phyloP scores from a whole-genome alignment of 169 alveolate genomes.

The Cryptosporidium muris region DNA sequence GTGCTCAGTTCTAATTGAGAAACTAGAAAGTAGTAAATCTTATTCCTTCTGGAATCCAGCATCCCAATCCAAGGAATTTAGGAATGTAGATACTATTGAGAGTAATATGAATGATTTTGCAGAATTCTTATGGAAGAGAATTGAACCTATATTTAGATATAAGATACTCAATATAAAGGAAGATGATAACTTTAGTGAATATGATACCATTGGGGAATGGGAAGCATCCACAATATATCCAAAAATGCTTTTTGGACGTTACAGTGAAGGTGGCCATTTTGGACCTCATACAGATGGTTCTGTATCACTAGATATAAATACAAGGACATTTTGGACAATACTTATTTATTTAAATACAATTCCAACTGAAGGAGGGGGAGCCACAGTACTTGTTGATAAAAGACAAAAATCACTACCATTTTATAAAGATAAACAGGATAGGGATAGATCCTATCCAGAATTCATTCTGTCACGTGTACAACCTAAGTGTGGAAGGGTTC shows the following conservation, averaged over 20 bases:
- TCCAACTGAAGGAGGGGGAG: slow-evolving; percentile 60
- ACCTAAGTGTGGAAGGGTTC: slow-evolving; percentile 57
- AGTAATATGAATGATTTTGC: slow-evolving; percentile 27
- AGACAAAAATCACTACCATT: slow-evolving; percentile 22
- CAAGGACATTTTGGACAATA: slow-evolving; percentile 76
- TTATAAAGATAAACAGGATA: slow-evolving; percentile 27
- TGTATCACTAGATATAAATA: slow-evolving; percentile 73
- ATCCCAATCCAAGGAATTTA: slow-evolving; percentile 11
- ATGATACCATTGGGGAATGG: slow-evolving; percentile 61
- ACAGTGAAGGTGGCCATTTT: slow-evolving; percentile 78
- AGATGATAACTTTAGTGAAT: slow-evolving; percentile 27
- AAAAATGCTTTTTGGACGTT: slow-evolving; percentile 71
- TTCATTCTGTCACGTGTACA: slow-evolving; percentile 26
- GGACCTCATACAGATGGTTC: slow-evolving; percentile 81
- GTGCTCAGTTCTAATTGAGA: slow-evolving; percentile 15
- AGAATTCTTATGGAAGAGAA: slow-evolving; percentile 56
- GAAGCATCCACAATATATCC: slow-evolving; percentile 24
- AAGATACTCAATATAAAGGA: slow-evolving; percentile 26
- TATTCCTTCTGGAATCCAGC: slow-evolving; percentile 67
- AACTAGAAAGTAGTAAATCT: slow-evolving; percentile 35
- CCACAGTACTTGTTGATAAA: slow-evolving; percentile 27
- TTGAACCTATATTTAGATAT: slow-evolving; percentile 9
- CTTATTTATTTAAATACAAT: slow-evolving; percentile 72
- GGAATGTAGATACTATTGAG: slow-evolving; percentile 62
- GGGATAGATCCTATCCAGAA: slow-evolving; percentile 47